Evolutionary conservation across 345 rosid genomes (phyloP).

Genomic region (Microthlaspi erraticum): DNA sequence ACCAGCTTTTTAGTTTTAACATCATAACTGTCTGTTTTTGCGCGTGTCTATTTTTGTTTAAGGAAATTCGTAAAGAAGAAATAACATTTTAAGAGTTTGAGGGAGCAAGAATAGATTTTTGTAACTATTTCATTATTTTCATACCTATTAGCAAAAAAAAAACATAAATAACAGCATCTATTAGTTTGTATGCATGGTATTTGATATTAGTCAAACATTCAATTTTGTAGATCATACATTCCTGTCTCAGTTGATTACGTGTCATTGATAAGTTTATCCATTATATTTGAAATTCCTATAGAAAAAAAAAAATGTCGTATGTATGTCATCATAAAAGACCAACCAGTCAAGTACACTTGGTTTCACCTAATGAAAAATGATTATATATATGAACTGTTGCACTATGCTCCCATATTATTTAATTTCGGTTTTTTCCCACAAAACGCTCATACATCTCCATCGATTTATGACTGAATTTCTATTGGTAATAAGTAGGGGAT

Average conservation of each 20-base stretch:
- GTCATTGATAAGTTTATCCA: neutral
- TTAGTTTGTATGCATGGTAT: neutral
- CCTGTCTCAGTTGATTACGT: neutral
- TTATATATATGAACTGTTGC: no score
- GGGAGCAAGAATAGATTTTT: neutral
- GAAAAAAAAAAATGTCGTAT: neutral
- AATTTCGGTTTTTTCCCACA: neutral
- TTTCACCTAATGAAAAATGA: neutral
- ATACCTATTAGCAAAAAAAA: neutral
- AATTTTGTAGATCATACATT: neutral
- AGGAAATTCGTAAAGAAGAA: neutral
- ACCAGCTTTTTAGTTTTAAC: no score
- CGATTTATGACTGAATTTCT: slow-evolving; percentile 13
- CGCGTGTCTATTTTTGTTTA: neutral
- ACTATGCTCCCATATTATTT: neutral
- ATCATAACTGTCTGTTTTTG: neutral
- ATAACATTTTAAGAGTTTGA: neutral
- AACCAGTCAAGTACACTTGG: neutral
- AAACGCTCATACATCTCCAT: slow-evolving; percentile 29
- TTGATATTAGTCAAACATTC: no score
- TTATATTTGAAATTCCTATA: neutral
- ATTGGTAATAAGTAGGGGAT: slow-evolving; percentile 17
- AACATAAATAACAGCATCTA: neutral
- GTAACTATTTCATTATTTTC: neutral
- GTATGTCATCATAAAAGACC: neutral